phyloP scores from a whole-genome alignment of 306 rosid species.

The Crataegus laevigata region DNA sequence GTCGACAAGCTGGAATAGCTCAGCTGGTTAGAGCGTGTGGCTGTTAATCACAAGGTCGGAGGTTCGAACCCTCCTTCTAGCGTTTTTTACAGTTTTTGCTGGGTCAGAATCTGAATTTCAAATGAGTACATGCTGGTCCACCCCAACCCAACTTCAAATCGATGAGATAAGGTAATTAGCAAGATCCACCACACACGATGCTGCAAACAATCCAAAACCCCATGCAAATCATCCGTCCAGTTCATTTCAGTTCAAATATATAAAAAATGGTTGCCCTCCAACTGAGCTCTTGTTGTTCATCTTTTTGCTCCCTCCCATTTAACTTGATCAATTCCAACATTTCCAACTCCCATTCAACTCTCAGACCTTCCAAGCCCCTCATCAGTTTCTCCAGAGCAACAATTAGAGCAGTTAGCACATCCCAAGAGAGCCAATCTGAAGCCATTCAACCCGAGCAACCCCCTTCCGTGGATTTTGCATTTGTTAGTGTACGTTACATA shows the following conservation, averaged over 20 bases:
- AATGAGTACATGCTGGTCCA: background rate
- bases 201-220: background rate
- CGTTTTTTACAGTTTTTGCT: slow-evolving; percentile 4
- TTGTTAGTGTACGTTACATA: slow-evolving; percentile 53
- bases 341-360: slow-evolving; percentile 27
- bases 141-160: background rate
- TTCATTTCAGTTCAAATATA: background rate
- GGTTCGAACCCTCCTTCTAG: slow-evolving; percentile 85
- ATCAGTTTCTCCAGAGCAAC: slow-evolving; percentile 19
- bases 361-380: slow-evolving; percentile 20
- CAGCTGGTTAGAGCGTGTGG: slow-evolving; percentile 89
- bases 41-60: slow-evolving; percentile 92
- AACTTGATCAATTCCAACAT: slow-evolving; percentile 28
- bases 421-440: slow-evolving; percentile 45
- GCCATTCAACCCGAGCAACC: slow-evolving; percentile 39
- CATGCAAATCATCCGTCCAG: slow-evolving; percentile 12
- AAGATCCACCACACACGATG: slow-evolving; percentile 23
- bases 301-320: slow-evolving; percentile 29
- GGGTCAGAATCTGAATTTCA: background rate
- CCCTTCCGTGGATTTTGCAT: slow-evolving; percentile 57
- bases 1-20: slow-evolving; percentile 53
- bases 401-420: slow-evolving; percentile 55
- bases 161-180: slow-evolving; percentile 42
- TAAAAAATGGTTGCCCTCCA: slow-evolving; percentile 41
- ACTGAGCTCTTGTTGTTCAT: slow-evolving; percentile 25